Evolutionary conservation across 306 rosid genomes (phyloP), one percentile per base, ranked within the genome.

Genomic region (Chamaecrista fasciculata): DNA sequence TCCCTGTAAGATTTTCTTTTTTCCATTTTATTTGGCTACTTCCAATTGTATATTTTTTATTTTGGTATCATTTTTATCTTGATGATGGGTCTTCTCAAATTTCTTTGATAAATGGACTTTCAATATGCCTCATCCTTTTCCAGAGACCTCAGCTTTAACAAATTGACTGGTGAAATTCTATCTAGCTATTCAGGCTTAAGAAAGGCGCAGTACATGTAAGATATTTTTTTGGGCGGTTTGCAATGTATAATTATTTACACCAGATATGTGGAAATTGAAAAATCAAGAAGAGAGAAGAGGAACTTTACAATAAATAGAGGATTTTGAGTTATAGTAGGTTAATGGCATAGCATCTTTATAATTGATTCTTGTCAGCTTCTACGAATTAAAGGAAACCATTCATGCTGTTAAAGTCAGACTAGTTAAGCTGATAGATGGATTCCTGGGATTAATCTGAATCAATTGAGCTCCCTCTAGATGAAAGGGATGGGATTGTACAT

Each of bases 61-160:
- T 66, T 69, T 28, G 40, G 40, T 15, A 56, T 15, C 3, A 29
- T 29, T 11, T 40, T 40, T 57, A 57, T 16, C 63, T 31, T 28
- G 1, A 0, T 56, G 6, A 56, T 26, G 3, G n/a, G 15, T 56
- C 43, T 21, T 50, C 64, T 33, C 39, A 50, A 37, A 69, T 62
- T 64, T 31, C 47, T 60, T 3, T 71, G 11, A 5, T 2, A 24
- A 21, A 15, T 36, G 52, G 10, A 11, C 21, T 29, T 56, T 28
- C 61, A 29, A 57, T 16, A n/a, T 55, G 40, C 39, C 39, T 55
- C 11, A 26, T 2, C 52, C 6, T n/a, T 34, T 64, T 76, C 62
- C 94, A 93, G 97, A 80, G 98, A 93, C 71, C 87, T 93, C 61
- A 86, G 98, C 81, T 87, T 81, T 58, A 92, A 92, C 81, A 79